Base-by-base conservation (phyloP, 2,329 filamentous ascomycete species). In the Bertia moriformis region DNA sequence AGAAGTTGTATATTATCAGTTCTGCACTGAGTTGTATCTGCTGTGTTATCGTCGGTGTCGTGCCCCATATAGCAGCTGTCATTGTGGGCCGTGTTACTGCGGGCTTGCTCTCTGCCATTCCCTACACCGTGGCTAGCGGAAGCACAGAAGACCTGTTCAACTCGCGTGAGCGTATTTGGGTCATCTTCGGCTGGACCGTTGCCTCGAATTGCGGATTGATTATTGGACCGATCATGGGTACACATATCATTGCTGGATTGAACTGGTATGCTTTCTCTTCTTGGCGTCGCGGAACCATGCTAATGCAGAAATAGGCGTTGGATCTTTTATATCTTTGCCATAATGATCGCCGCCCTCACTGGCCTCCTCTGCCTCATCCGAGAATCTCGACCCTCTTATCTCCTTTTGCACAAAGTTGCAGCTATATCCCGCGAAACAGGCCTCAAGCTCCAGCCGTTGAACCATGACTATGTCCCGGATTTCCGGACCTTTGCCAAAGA, bases 61-160 rank as follows among this genome's bases (percentile, higher is more conserved):
- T 53, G 1, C 57, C 50, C 4, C 54, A 50, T 1, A 38, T 61
- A 2, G 41, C 52, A 1, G 52, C 7, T 10, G 10, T 17, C 7
- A 17, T 35, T 10, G 32, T 35, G 15, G 15, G 10, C 10, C 10
- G 32, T 46, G 0, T 51, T 60, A 4, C 41, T 59, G 13, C 36
- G 58, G 61, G 61, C 1, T 40, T 59, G 4, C 44, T 61, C n/a
- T 61, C 60, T 0, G 57, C 61, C n/a, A 55, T 62, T 15, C 61
- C 60, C 4, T 51, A 55, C 1, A 58, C 58, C 17, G 59, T 63
- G 3, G 51, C 56, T 4, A 48, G 53, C 0, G 59, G 61, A 3
- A 59, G 54, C 33, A 52, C 62, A n/a, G 61, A 64, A 42, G 59
- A 63, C 33, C 55, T 63, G 45, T 63, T 54, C 49, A 56, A 59